Conservation (phyloP, 1,284 basidiomycete species). For the Rhodotorula sp. region DNA sequence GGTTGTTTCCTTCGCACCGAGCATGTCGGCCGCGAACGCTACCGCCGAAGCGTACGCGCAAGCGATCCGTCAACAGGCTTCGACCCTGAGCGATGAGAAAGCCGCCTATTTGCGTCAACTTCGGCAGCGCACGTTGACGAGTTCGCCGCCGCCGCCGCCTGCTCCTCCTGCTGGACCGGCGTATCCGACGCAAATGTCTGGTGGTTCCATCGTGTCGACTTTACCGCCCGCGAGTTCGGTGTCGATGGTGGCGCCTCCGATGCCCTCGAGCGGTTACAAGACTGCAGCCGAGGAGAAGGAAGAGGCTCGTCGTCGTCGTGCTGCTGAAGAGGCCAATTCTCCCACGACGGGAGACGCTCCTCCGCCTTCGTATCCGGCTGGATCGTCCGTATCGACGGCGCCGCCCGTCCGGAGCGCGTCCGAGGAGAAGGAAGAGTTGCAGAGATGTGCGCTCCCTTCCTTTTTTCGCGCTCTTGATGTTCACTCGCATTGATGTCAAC, state of each 20-base stretch:
- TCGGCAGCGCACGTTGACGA: constrained; percentile 1
- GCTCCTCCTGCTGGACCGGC: not conserved
- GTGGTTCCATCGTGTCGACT: not conserved
- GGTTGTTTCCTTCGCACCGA: constrained; percentile 30
- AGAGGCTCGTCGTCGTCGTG: constrained; percentile 8
- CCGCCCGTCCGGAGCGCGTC: constrained; percentile 7
- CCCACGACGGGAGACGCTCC: not conserved
- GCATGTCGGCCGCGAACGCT: constrained; percentile 27
- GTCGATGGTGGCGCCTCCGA: not conserved
- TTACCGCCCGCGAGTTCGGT: not conserved
- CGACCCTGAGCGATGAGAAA: constrained; percentile 20
- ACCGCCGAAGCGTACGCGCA: constrained; percentile 23
- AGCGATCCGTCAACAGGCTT: constrained; percentile 2
- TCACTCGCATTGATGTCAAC: not conserved
- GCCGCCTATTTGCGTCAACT: constrained; percentile 29
- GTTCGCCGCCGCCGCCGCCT: not conserved
- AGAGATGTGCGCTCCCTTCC: constrained; percentile 12
- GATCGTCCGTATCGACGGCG: not conserved
- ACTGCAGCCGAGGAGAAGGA: constrained; percentile 27
- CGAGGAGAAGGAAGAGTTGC: constrained; percentile 22
- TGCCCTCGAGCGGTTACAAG: constrained; percentile 8
- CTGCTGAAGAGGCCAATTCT: not conserved
- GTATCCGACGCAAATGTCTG: not conserved
- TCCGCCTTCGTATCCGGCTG: constrained; percentile 19
- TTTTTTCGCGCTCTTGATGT: not conserved